Evolutionary conservation across 495 filamentous ascomycete genomes (phyloP), one percentile per base, ranked within the genome.

Genomic region (Apiosordaria backusii): DNA sequence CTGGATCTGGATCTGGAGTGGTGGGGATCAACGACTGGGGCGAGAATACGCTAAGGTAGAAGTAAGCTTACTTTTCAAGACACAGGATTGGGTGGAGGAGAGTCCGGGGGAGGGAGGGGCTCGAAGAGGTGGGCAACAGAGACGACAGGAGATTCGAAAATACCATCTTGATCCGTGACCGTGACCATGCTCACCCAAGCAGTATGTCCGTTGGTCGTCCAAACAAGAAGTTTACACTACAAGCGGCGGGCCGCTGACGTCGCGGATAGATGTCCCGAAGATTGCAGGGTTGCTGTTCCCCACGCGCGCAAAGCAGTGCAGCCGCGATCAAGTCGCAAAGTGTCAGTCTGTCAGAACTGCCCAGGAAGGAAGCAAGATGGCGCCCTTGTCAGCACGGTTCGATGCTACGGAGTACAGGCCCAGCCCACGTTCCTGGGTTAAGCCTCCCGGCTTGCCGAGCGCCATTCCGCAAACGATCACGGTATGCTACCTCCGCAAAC

Each of bases 361-460:
- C 23, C 23, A 59, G 26, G n/a, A 55, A 21, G 2, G 22, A 55
- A 55, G 3, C n/a, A 55, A 55, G 16, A 18, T 26, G 22, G 57
- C 24, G 57, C 22, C 26, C 23, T 10, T n/a, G 57, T 23, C 57
- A 18, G 16, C 4, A 26, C 23, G 4, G 57, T 6, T 23, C 24
- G 27, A 54, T 52, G 50, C 50, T n/a, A 50, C 57, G 35, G 16
- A 6, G 60, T 54, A 65, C 65, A 67, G 22, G 68, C 35, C 63
- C 35, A 52, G 60, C 3, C 27, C 25, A 25, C 22, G 58, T 67
- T 70, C 70, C 67, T 67, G 74, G 74, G 69, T 57, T 70, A 62
- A 68, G 67, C 53, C 65, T 76, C 74, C 74, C 74, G 74, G 62
- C 63, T 53, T 70, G 72, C 74, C 74, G 74, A 63, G 59, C 35